These are phyloP conservation scores for Tephrocybe sp. DNA, from an alignment of 768 basidiomycete genomes.

Conservation along the genomic window DNA sequence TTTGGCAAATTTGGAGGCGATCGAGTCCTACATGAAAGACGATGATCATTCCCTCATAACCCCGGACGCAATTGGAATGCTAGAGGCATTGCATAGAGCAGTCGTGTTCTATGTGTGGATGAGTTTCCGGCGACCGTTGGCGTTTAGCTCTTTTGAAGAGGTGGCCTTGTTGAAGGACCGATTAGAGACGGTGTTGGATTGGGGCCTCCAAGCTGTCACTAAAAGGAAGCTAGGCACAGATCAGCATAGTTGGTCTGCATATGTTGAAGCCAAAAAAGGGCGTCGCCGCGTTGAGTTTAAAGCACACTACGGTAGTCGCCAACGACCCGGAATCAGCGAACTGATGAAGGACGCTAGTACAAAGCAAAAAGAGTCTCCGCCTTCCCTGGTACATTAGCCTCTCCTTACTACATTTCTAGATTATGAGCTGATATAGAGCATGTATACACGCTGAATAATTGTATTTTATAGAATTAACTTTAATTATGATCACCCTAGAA, in stretches of 20 bases:
- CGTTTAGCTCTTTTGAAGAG: constrained; percentile 55
- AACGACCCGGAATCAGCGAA: too few species aligned
- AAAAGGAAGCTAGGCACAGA: constrained; percentile 1
- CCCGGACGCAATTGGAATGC: constrained; percentile 18
- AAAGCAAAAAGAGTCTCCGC: too few species aligned
- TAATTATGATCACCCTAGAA: too few species aligned
- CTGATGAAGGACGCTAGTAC: too few species aligned
- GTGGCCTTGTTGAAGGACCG: constrained; percentile 55
- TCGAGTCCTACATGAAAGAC: constrained; percentile 33
- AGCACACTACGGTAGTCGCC: too few species aligned
- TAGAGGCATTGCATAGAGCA: constrained; percentile 79
- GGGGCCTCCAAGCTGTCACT: constrained; percentile 47
- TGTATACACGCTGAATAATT: too few species aligned
- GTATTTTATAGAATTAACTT: too few species aligned
- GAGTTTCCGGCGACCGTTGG: constrained; percentile 61
- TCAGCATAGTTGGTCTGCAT: background rate
- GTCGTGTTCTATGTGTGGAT: constrained; percentile 86
- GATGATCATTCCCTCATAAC: constrained; percentile 8
- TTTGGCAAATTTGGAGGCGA: constrained; percentile 36
- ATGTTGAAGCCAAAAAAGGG: too few species aligned
- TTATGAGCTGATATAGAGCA: too few species aligned
- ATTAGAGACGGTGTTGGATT: constrained; percentile 67
- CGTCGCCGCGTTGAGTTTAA: too few species aligned
- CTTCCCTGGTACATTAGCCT: too few species aligned
- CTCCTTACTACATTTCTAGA: too few species aligned